These are phyloP conservation scores for Syncephalastrum racemosum DNA, from an alignment of 371 early-diverging fungal genomes.

Conservation along the genomic window DNA sequence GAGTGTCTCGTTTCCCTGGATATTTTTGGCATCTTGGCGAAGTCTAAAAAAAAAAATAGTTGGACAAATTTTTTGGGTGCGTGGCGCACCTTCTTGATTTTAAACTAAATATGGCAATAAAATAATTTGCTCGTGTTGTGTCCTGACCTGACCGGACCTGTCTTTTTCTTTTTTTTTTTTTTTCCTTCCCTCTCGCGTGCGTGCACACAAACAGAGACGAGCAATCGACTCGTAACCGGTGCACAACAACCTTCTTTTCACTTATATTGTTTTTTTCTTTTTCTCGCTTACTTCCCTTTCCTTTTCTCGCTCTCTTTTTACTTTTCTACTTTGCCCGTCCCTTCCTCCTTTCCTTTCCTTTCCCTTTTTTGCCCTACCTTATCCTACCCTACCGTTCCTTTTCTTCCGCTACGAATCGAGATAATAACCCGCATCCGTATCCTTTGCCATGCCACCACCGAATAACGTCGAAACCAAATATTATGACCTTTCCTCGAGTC, in stretches of 20 bases:
- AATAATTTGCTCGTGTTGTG: slow-evolving; percentile 4
- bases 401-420: slow-evolving; percentile 1
- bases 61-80: slow-evolving; percentile 5
- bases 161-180: slow-evolving; percentile 10
- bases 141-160: neutral
- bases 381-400: slow-evolving; percentile 9
- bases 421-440: too few relatives aligned
- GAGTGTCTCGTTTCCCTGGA: slow-evolving; percentile 39
- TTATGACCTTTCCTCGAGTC: slow-evolving; percentile 12
- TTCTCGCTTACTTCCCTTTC: slow-evolving; percentile 3
- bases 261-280: slow-evolving; percentile 2
- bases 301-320: slow-evolving; percentile 7
- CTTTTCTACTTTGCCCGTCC: neutral
- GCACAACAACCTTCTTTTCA: slow-evolving; percentile 1
- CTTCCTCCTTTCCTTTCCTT: slow-evolving; percentile 4
- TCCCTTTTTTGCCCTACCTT: neutral
- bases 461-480: slow-evolving; percentile 21
- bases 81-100: slow-evolving; percentile 9
- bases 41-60: slow-evolving; percentile 6
- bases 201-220: too few relatives aligned
- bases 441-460: slow-evolving; percentile 14
- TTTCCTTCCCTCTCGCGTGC: slow-evolving; percentile 6
- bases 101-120: slow-evolving; percentile 8
- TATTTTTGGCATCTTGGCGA: slow-evolving; percentile 3
- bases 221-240: too few relatives aligned